A percentile compares a stretch with the other conserved stretches of the same genome.
Conservation (phyloP, 179 eudicot genomes). For the Vitellaria paradoxa region DNA sequence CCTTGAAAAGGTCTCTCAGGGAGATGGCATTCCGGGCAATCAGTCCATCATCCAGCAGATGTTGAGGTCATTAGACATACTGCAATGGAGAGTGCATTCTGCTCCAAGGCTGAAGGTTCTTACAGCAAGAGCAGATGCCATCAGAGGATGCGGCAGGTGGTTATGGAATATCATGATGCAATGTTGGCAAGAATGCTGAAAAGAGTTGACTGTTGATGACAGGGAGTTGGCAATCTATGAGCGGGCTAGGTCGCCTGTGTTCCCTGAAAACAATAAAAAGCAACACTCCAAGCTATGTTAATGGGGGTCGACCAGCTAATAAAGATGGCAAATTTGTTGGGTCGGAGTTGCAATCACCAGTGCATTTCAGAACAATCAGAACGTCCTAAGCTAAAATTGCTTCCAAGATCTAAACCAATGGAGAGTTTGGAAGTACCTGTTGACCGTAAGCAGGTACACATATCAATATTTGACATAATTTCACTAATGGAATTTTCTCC, state of each 20-base stretch:
- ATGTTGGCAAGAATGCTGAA: slow-evolving; percentile 31
- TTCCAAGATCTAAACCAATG: slow-evolving; percentile 75
- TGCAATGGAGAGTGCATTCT: slow-evolving; percentile 37
- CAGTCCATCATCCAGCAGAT: slow-evolving; percentile 50
- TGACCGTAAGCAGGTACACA: slow-evolving; percentile 54
- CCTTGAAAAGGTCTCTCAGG: slow-evolving; percentile 91
- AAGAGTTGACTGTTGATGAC: slow-evolving; percentile 43
- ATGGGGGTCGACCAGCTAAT: slow-evolving; percentile 36
- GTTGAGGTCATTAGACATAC: slow-evolving; percentile 52
- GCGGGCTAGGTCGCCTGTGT: slow-evolving; percentile 35
- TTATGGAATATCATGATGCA: slow-evolving; percentile 38
- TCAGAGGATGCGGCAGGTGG: slow-evolving; percentile 28
- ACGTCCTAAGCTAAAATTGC: slow-evolving; percentile 75
- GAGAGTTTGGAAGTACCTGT: slow-evolving; percentile 44
- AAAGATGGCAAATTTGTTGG: slow-evolving; percentile 31
- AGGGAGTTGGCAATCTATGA: slow-evolving; percentile 45
- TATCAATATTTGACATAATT: slow-evolving; percentile 1
- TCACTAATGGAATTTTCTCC: not conserved
- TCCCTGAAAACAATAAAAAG: slow-evolving; percentile 36
- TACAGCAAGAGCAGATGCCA: slow-evolving; percentile 19
- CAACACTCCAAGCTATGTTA: slow-evolving; percentile 27
- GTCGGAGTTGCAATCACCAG: slow-evolving; percentile 26
- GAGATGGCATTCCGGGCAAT: slow-evolving; percentile 77
- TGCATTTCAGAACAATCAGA: slow-evolving; percentile 51
- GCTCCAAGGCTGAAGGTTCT: slow-evolving; percentile 28